These are phyloP conservation scores for Crithidia expoeki DNA, from an alignment of 208 protist species.

Conservation along the genomic window DNA sequence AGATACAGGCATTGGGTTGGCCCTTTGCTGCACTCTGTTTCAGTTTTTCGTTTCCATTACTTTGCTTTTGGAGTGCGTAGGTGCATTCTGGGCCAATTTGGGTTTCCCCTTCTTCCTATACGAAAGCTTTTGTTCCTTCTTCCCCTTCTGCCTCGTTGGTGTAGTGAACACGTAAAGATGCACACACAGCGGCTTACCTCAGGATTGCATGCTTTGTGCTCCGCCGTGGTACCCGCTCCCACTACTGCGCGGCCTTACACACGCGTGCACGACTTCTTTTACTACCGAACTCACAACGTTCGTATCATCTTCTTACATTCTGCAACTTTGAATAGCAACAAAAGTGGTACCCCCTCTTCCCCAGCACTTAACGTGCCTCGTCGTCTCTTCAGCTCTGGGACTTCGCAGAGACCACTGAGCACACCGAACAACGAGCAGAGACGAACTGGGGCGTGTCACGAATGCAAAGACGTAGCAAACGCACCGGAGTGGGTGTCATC, in stretches of 20 bases:
- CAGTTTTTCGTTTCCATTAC: too few relatives aligned
- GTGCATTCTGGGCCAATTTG: too few relatives aligned
- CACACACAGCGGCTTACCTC: not conserved
- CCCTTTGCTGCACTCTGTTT: too few relatives aligned
- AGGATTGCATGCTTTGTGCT: not conserved
- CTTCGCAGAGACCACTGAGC: not conserved
- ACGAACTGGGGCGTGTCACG: too few relatives aligned
- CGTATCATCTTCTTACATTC: not conserved
- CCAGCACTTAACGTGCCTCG: not conserved
- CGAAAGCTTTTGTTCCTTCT: too few relatives aligned
- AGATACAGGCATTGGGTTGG: too few relatives aligned
- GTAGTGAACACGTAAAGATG: too few relatives aligned
- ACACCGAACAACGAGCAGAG: not conserved
- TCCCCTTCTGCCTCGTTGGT: too few relatives aligned
- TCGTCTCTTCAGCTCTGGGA: not conserved
- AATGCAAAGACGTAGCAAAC: not conserved
- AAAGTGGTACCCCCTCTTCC: not conserved
- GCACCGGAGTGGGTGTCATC: constrained; percentile 21
- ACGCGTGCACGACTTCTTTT: not conserved
- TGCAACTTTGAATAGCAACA: not conserved
- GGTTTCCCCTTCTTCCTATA: too few relatives aligned
- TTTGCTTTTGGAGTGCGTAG: too few relatives aligned
- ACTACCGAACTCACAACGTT: not conserved
- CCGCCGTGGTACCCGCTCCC: not conserved
- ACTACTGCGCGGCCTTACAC: not conserved